A percentile compares a stretch with the other conserved stretches of the same genome.
Conservation (phyloP, 2,329 filamentous ascomycete genomes). For the Claviceps sp. region DNA sequence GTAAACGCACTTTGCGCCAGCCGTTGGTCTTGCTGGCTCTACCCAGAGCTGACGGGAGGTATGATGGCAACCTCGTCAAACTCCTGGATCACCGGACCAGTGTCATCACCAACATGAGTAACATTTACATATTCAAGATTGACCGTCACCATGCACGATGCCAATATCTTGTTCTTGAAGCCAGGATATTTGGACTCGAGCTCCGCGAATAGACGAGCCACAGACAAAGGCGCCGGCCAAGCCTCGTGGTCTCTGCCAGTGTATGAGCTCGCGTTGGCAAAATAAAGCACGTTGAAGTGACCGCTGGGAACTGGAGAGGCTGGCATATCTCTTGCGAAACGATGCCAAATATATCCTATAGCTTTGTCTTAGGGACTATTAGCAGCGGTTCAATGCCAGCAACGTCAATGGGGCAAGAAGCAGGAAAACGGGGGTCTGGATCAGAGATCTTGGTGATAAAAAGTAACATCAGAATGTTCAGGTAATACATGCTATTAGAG, state of each 20-base stretch:
- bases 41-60: slow-evolving; percentile 78
- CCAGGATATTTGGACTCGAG: slow-evolving; percentile 60
- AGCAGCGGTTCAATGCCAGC: not conserved
- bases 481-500: slow-evolving; percentile 44
- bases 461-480: slow-evolving; percentile 39
- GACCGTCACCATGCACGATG: slow-evolving; percentile 63
- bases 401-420: slow-evolving; percentile 3
- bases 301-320: slow-evolving; percentile 37
- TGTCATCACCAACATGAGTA: slow-evolving; percentile 27
- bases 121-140: slow-evolving; percentile 73
- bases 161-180: slow-evolving; percentile 54
- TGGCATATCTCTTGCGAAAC: slow-evolving; percentile 17
- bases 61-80: slow-evolving; percentile 82
- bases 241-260: slow-evolving; percentile 55
- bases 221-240: slow-evolving; percentile 50
- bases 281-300: slow-evolving; percentile 74
- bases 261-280: slow-evolving; percentile 60
- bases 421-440: slow-evolving; percentile 15
- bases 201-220: slow-evolving; percentile 48
- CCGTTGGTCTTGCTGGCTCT: slow-evolving; percentile 12
- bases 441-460: slow-evolving; percentile 65
- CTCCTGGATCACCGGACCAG: slow-evolving; percentile 42
- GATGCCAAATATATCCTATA: not conserved
- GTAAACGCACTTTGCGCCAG: not conserved
- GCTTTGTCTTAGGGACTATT: not conserved